Evolutionary conservation across 805 yeast genomes (phyloP).

Genomic region (Hermanozyma aechmeae): DNA sequence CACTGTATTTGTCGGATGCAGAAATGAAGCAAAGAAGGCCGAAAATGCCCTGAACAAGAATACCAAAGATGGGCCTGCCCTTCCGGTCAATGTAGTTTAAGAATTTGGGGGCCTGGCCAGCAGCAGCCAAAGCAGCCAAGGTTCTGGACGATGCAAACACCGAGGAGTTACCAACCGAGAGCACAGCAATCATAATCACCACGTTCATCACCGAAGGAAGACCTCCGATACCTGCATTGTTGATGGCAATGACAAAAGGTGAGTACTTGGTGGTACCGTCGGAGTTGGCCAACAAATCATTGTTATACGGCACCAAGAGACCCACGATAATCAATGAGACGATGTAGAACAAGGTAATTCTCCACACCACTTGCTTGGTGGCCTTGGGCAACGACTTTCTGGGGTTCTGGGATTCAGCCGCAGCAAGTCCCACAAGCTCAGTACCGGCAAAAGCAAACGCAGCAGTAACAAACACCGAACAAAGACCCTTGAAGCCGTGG

Average conservation of each 20-base stretch:
- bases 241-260: constrained; percentile 68
- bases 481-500: constrained; percentile 54
- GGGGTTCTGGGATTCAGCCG: background rate
- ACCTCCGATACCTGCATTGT: constrained; percentile 50
- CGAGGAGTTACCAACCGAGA: background rate
- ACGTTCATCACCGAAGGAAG: constrained; percentile 69
- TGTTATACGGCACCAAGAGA: constrained; percentile 51
- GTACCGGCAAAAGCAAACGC: constrained; percentile 63
- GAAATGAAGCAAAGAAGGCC: background rate
- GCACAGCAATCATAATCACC: constrained; percentile 55
- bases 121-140: background rate
- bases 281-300: constrained; percentile 39
- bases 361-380: background rate
- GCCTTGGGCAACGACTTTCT: background rate
- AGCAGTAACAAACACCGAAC: constrained; percentile 50
- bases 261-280: constrained; percentile 42
- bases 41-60: background rate
- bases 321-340: constrained; percentile 44
- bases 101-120: background rate
- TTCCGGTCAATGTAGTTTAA: background rate
- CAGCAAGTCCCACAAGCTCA: constrained; percentile 27
- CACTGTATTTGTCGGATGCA: background rate
- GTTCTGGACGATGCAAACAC: background rate
- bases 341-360: background rate
- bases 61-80: background rate